phyloP scores from a whole-genome alignment of 2,329 filamentous ascomycete genomes.

The Grosmannia clavigera region DNA sequence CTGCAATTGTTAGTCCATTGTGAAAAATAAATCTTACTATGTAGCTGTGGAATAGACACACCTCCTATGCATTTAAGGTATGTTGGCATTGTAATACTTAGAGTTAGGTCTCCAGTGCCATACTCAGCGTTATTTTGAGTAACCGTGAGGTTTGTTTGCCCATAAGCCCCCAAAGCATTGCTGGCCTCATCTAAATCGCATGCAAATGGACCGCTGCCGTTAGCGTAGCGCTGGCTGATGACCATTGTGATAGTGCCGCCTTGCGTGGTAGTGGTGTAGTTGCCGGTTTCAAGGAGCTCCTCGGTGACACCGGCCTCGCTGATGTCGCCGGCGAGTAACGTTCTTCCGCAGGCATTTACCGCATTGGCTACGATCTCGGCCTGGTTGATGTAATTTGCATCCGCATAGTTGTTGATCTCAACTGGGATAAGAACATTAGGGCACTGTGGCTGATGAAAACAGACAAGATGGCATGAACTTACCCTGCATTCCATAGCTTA shows the following conservation, averaged over 20 bases:
- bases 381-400: constrained; percentile 3
- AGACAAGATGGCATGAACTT: neutral
- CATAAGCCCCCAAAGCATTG: constrained; percentile 1
- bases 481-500: neutral
- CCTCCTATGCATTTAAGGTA: constrained; percentile 2
- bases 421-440: neutral
- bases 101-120: constrained; percentile 3
- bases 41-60: neutral
- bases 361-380: constrained; percentile 1
- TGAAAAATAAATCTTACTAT: neutral
- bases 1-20: neutral
- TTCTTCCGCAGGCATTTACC: constrained; percentile 4
- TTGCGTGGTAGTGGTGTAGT: neutral
- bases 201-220: neutral
- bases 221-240: constrained; percentile 1
- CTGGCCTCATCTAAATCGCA: constrained; percentile 4
- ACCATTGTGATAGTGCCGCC: constrained; percentile 1
- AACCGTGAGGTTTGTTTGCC: constrained; percentile 3
- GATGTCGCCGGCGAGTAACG: constrained; percentile 3
- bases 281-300: neutral
- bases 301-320: constrained; percentile 2
- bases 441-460: neutral
- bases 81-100: neutral
- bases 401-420: neutral
- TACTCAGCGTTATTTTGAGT: neutral